Evolutionary conservation across 139 green algal genomes (phyloP), one percentile per base, ranked within the genome.

Genomic region (Gonium pectorale): DNA sequence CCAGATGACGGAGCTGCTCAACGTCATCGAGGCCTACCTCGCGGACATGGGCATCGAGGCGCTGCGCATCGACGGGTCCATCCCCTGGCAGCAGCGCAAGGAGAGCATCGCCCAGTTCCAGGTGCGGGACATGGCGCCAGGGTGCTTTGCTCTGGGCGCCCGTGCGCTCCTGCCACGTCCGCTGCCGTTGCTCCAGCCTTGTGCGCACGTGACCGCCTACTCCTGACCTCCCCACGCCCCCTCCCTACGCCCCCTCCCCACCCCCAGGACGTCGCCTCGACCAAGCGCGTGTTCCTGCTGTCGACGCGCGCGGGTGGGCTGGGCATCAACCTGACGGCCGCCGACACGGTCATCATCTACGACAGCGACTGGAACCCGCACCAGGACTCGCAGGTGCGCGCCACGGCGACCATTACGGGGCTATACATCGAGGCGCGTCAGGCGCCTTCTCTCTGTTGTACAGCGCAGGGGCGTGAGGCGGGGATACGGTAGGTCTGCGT

Each of bases 1-100:
- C 4, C 91, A 98, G 94, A 99, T 99, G 97, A 99, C 95, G n/a
- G 94, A 95, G 84, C 97, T 99, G 96, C 93, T 99, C 87, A 97
- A 99, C 91, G 85, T 99, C 41, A 85, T 99, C 21, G 92, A 98
- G 68, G 89, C 87, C 41, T 99, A 98, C 91, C 89, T 99, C 38
- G 92, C 98, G 31, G 89, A 96, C 78, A 74, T 72, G 37, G 95
- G 95, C n/a, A 83, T 97, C 85, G n/a, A 80, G 31, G 56, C 92
- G n/a, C 94, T 85, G 79, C 93, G 98, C 89, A 96, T 99, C 40
- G 98, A 99, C 88, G 97, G 97, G 67, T 93, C 83, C 75, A 85
- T 98, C 35, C 66, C 72, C 0, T 96, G 88, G 85, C 79, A 95
- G 68, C 59, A 94, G n/a, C 90, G 96, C 19, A 93, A 96, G 90